Base-by-base conservation (phyloP, 1,139 yeast genomes). In the Blastobotrys arbuscula region DNA sequence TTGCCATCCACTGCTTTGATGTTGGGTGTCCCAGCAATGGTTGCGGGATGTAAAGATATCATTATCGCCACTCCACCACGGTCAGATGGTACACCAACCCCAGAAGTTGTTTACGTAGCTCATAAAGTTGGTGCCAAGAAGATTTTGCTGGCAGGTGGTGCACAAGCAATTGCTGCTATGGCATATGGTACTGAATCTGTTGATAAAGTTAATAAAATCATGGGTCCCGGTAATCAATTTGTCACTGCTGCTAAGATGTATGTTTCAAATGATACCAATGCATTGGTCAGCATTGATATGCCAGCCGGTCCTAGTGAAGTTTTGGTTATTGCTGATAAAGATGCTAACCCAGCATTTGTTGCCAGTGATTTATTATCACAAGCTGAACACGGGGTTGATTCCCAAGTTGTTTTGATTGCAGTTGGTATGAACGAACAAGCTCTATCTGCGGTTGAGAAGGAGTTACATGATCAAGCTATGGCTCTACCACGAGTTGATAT, bases 251-350 rank as follows among this genome's bases (percentile, higher is more conserved):
- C 98, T 39, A 92, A 92, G 74, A 94, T 94, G 98, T 74, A 85
- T 65, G 95, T 94, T 42, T 94, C 90, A 61, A 94, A 94, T 64
- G 98, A 92, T 64, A 87, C 97, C 2, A 85, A 83, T 58, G 97
- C 98, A 2, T 73, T 89, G 59, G 94, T 96, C 63, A 85, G 96
- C 31, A 94, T 92, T 59, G 99, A 92, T 68, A 90, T 92, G 97
- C 99, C 99, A 43, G 99, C 99, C 21, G 99, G 99, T 4, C 99
- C 99, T 24, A 85, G 96, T 48, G 99, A 92, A 70, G 99, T 92
- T 15, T 75, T 92, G 55, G 97, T 92, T 16, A 76, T 92, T 59
- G 96, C 97, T 40, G 99, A 92, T 66, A 77, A 74, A 51, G 64
- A 77, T 44, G 88, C 97, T 5, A 96, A 88, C 68, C 90, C 95